These are phyloP conservation scores for Metschnikowia proteae DNA, from an alignment of 805 yeast species.

Conservation along the genomic window DNA sequence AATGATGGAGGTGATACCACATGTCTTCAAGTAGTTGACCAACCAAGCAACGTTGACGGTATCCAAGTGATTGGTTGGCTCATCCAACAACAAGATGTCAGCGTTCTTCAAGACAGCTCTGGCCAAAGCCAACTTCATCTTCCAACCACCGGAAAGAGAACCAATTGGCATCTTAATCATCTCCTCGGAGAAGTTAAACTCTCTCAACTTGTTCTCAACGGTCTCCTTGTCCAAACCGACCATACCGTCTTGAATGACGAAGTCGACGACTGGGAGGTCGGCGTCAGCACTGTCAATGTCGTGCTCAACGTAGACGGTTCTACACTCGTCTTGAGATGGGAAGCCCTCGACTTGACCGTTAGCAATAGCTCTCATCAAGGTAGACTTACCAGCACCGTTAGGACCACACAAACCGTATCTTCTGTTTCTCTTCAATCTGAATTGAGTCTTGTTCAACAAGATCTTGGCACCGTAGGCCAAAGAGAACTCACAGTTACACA, in stretches of 20 bases:
- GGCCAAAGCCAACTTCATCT: constrained; percentile 99
- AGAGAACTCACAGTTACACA: constrained; percentile 99
- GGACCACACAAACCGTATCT: constrained; percentile 93
- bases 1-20: constrained; percentile 97
- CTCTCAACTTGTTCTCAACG: constrained; percentile 71
- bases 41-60: constrained; percentile 99
- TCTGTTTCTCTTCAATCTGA: constrained; percentile 98
- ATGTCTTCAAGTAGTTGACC: constrained; percentile 97
- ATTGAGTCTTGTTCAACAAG: constrained; percentile 98
- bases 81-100: constrained; percentile 95
- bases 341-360: constrained; percentile 99
- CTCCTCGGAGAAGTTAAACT: constrained; percentile 90
- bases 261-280: constrained; percentile 90
- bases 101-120: constrained; percentile 99
- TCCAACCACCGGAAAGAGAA: constrained; percentile 99
- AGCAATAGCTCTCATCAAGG: constrained; percentile 92
- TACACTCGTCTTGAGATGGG: constrained; percentile 99
- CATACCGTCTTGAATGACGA: constrained; percentile 80
- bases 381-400: constrained; percentile 52
- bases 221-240: constrained; percentile 68
- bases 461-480: constrained; percentile 99
- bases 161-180: constrained; percentile 93
- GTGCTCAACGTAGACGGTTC: constrained; percentile 99
- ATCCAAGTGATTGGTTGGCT: constrained; percentile 99
- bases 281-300: constrained; percentile 98